phyloP scores from a whole-genome alignment of 1,139 yeast genomes.

The Hansenula anomala region DNA sequence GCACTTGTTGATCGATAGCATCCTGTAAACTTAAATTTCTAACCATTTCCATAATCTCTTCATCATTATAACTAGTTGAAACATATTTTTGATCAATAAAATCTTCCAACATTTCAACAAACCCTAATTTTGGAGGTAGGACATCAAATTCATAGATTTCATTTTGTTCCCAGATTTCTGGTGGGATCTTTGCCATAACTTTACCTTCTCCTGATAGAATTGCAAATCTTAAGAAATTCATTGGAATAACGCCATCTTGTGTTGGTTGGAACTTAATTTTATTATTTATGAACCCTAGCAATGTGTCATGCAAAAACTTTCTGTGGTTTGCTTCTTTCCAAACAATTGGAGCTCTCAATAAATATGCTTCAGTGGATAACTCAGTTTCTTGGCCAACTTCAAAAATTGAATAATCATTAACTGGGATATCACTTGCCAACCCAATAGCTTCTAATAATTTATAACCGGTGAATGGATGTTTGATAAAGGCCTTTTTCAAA shows the following conservation, averaged over 20 bases:
- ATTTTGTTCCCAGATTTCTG: slow-evolving; percentile 53
- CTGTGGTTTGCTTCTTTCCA: slow-evolving; percentile 46
- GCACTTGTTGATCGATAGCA: slow-evolving; percentile 10
- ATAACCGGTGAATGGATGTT: slow-evolving; percentile 58
- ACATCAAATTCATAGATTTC: slow-evolving; percentile 68
- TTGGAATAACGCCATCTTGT: slow-evolving; percentile 38
- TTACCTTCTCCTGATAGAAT: slow-evolving; percentile 66
- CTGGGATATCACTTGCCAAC: slow-evolving; percentile 17
- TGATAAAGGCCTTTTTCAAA: slow-evolving; percentile 44
- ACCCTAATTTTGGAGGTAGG: slow-evolving; percentile 49
- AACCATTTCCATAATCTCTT: slow-evolving; percentile 20
- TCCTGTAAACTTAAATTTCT: slow-evolving; percentile 21
- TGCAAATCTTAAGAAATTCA: slow-evolving; percentile 59
- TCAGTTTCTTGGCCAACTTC: slow-evolving; percentile 26
- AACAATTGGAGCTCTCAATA: slow-evolving; percentile 43
- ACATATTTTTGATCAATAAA: slow-evolving; percentile 31
- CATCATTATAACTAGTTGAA: slow-evolving; percentile 13
- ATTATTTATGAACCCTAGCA: slow-evolving; percentile 31
- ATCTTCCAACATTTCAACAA: slow-evolving; percentile 32
- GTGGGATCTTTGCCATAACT: slow-evolving; percentile 65
- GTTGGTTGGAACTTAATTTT: slow-evolving; percentile 7
- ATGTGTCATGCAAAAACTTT: slow-evolving; percentile 43
- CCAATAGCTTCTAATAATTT: slow-evolving; percentile 40
- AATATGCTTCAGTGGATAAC: slow-evolving; percentile 46
- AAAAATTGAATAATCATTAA: slow-evolving; percentile 21